Conservation (phyloP, 1,284 basidiomycete genomes). For the Boletus semigastroideus region DNA sequence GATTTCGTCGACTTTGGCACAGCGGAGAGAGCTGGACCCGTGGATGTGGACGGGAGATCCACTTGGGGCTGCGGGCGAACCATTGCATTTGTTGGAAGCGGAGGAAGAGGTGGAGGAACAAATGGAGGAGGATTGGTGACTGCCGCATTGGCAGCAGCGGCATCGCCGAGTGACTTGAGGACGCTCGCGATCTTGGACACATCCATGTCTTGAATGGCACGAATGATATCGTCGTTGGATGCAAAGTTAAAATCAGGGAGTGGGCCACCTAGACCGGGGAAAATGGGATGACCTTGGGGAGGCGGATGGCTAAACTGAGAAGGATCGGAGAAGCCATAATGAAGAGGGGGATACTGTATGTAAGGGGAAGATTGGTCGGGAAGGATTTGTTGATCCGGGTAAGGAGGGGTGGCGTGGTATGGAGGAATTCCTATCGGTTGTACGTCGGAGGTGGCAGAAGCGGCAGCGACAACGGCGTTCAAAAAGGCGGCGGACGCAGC, state of each 20-base stretch:
- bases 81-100: constrained; percentile 21
- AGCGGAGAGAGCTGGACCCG: constrained; percentile 38
- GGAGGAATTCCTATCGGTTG: constrained; percentile 25
- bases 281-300: constrained; percentile 32
- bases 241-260: constrained; percentile 50
- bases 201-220: constrained; percentile 68
- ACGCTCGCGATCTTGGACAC: constrained; percentile 65
- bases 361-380: constrained; percentile 28
- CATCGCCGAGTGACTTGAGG: constrained; percentile 61
- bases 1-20: constrained; percentile 39
- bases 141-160: constrained; percentile 46
- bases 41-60: constrained; percentile 44
- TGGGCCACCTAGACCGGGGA: constrained; percentile 32
- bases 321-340: constrained; percentile 31
- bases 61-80: constrained; percentile 21
- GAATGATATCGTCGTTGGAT: constrained; percentile 73
- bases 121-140: constrained; percentile 33
- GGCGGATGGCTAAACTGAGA: constrained; percentile 29
- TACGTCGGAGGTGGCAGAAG: constrained; percentile 41
- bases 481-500: constrained; percentile 54
- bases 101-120: constrained; percentile 33
- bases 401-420: constrained; percentile 27
- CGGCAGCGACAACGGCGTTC: constrained; percentile 58
- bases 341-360: constrained; percentile 30
- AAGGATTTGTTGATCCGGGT: constrained; percentile 31